Base-by-base conservation (phyloP, 1,284 basidiomycete species). In the Ustilago loliicola region DNA sequence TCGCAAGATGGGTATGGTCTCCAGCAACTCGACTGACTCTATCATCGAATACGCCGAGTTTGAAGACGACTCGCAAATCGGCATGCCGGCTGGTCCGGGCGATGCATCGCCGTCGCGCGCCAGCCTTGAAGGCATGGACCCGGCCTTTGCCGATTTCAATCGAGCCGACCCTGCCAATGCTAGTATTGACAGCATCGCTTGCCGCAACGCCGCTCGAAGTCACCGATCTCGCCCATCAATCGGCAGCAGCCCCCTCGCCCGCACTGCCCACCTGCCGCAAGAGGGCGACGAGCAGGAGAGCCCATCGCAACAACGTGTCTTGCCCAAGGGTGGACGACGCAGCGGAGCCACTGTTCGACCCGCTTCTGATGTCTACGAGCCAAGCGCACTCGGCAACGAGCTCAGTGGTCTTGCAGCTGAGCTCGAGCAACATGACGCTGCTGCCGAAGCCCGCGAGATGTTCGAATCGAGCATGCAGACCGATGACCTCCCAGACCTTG, bases 81-180 rank as follows among this genome's bases (percentile, higher is more conserved):
- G 66, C 66, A 62, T 67, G 48, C 69, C 60, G 34, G 69, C 65
- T 34, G 63, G 56, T 67, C 64, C 57, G 69, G 64, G 61, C 21
- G 72, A 69, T 53, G 72, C 56, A 52, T 78, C 76, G 61, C 66
- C 71, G 42, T 77, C 76, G 53, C 71, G 79, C 50, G 78, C 72
- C 61, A 78, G 73, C 61, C 66, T 81, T 30, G 80, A 81, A 21
- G 80, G 80, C 52, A 77, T 80, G 66, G 80, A 81, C 61, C 77
- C 80, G 60, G 77, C 78, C 13, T 81, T 81, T 67, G 77, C 75
- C 57, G 76, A 81, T 50, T 50, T 72, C 36, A 32, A 55, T 57
- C 69, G 72, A 21, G 32, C 66, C 55, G 71, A 69, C 34, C 40
- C 62, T 21, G 68, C 52, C 67, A 67, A 74, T 34, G 47, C 67